Conservation (phyloP, 306 rosid species). For the Clitoria ternatea region DNA sequence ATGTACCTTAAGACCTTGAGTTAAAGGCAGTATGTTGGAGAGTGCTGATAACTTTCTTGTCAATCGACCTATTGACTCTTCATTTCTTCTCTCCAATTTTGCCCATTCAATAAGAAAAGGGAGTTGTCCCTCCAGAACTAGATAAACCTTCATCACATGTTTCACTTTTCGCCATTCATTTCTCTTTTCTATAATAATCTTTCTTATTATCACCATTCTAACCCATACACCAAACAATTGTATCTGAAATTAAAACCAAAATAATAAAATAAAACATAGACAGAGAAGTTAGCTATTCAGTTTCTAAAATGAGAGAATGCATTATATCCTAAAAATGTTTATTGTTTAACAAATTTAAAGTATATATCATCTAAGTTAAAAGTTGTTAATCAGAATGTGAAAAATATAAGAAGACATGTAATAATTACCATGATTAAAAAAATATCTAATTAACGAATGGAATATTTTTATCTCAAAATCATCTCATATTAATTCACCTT, state of each 20-base stretch:
- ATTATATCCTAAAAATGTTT: too few relatives aligned
- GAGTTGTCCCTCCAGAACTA: conserved; percentile 49
- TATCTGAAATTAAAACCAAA: conserved; percentile 29
- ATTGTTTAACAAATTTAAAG: too few relatives aligned
- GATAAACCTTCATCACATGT: conserved; percentile 44
- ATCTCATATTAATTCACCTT: too few relatives aligned
- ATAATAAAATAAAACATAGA: neutral
- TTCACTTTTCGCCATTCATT: conserved; percentile 40
- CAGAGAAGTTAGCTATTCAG: too few relatives aligned
- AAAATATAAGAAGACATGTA: too few relatives aligned
- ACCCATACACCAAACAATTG: conserved; percentile 57
- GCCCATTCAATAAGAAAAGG: conserved; percentile 52
- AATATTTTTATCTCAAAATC: too few relatives aligned
- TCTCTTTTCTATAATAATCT: conserved; percentile 38
- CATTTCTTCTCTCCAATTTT: conserved; percentile 54
- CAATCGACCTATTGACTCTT: conserved; percentile 51
- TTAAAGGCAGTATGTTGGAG: conserved; percentile 44
- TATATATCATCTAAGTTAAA: too few relatives aligned
- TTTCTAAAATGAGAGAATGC: too few relatives aligned
- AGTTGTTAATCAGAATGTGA: too few relatives aligned
- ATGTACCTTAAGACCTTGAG: conserved; percentile 49
- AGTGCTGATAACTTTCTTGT: conserved; percentile 46
- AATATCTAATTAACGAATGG: too few relatives aligned
- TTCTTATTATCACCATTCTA: conserved; percentile 41
- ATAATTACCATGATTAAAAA: too few relatives aligned